A percentile compares a stretch with the other conserved stretches of the same genome.
These are phyloP conservation scores for Eragrostis curvula DNA, from an alignment of 176 grass and related monocot species.

Conservation along the genomic window DNA sequence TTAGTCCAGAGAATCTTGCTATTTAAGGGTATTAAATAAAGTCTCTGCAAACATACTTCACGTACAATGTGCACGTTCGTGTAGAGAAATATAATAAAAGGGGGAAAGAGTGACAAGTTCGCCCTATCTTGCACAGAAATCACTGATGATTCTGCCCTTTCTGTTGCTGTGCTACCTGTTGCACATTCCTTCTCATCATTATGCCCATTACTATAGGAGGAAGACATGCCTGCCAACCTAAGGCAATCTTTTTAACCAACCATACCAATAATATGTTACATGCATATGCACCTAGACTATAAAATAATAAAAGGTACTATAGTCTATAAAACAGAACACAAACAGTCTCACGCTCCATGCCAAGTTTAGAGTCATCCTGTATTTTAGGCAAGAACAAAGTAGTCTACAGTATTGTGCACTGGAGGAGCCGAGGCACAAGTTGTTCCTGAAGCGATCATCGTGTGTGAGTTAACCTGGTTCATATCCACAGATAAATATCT, in stretches of 20 bases:
- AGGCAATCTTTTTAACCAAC: conserved; percentile 16
- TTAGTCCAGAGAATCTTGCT: too few relatives aligned
- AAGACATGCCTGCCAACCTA: conserved; percentile 31
- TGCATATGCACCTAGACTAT: conserved; percentile 16
- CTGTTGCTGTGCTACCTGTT: conserved; percentile 8
- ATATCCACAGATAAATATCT: conserved; percentile 43
- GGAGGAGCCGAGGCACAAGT: neutral
- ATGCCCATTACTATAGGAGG: neutral
- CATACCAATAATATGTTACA: conserved; percentile 15
- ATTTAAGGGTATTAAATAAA: too few relatives aligned
- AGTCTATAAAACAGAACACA: neutral
- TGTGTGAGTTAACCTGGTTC: conserved; percentile 24
- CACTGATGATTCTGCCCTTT: conserved; percentile 38
- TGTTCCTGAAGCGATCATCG: conserved; percentile 36
- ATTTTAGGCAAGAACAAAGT: conserved; percentile 21
- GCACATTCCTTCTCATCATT: conserved; percentile 3
- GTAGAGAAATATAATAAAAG: neutral
- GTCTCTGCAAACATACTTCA: neutral
- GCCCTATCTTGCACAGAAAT: conserved; percentile 20
- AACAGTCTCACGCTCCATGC: conserved; percentile 13
- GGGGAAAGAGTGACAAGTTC: neutral
- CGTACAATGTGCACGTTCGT: neutral
- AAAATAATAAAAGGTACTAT: neutral
- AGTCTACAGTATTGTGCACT: conserved; percentile 28
- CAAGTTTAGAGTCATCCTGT: conserved; percentile 15